phyloP scores from a whole-genome alignment of 2,329 filamentous ascomycete genomes.

The Diplodia sapinea region DNA sequence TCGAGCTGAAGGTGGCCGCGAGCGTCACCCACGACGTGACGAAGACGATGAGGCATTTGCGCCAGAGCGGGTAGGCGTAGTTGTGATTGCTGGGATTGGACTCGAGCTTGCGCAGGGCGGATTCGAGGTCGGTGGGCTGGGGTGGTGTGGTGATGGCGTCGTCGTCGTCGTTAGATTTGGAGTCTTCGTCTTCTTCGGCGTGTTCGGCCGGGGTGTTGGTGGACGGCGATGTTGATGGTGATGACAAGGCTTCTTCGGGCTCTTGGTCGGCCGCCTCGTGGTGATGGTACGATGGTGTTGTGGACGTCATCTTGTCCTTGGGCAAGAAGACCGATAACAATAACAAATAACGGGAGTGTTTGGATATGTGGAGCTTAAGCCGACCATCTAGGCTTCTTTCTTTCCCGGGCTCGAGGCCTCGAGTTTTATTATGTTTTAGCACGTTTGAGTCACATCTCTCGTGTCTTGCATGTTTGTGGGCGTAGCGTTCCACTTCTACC shows the following conservation, averaged over 20 bases:
- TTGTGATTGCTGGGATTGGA: constrained; percentile 8
- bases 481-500: background rate
- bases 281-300: too few species aligned
- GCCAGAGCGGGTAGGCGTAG: constrained; percentile 32
- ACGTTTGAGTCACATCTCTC: background rate
- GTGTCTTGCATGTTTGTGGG: background rate
- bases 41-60: constrained; percentile 52
- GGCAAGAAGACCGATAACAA: too few species aligned
- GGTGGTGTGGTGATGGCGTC: background rate
- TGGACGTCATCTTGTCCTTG: background rate
- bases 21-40: constrained; percentile 52
- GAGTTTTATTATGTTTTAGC: background rate
- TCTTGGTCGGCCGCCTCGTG: too few species aligned
- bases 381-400: background rate
- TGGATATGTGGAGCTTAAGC: background rate
- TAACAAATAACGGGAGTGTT: too few species aligned
- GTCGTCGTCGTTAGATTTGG: too few species aligned
- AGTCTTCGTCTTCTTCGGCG: background rate
- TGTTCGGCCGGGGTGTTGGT: too few species aligned
- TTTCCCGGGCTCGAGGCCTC: background rate
- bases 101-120: constrained; percentile 13
- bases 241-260: too few species aligned
- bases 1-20: constrained; percentile 51
- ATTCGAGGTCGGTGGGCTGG: background rate
- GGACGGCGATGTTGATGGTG: too few species aligned